Evolutionary conservation across 805 yeast species (phyloP), one percentile per base, ranked within the genome.

Genomic region (Dipodascopsis uninucleata): DNA sequence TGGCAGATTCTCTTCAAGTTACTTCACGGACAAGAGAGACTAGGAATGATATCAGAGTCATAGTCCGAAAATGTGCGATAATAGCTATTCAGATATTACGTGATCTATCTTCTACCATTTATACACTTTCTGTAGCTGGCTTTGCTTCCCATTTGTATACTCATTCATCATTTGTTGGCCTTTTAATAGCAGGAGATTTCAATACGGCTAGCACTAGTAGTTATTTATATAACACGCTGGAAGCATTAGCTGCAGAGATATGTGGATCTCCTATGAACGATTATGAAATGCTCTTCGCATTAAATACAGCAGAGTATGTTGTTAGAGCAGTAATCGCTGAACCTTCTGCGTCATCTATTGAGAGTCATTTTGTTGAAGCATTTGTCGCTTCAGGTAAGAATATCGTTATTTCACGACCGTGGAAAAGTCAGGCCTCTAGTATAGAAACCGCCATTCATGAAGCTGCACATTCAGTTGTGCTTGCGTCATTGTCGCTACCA

Each of bases 381-480:
- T 17, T 12, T 14, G 40, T 33, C 10, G 9, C 18, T 31, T 31
- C 21, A 9, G 34, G 18, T 17, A 20, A 31, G 18, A 31, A 17
- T 20, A 22, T 22, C 6, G 21, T 22, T 7, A 22, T 31, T 9
- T 9, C 34, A 6, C 7, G n/a, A n/a, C n/a, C n/a, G n/a, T n/a
- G n/a, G n/a, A 17, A 12, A 25, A 18, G 25, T 20, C 41, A 7
- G 8, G n/a, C 29, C 26, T 9, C 16, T 5, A 39, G 35, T 6
- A 12, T 26, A 10, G 29, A 31, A 12, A 35, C 36, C 17, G 45
- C 41, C 10, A 24, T 47, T 18, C 36, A 39, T 22, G 58, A 53
- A 25, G 53, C 55, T 5, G 49, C 58, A 6, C 58, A 53, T 23
- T 52, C 58, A 3, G 55, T 53, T 3, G 37, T 53, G 22, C 25